Percentiles rank a stretch among this genome's conserved stretches.
Conservation (phyloP, 208 protist species). For the Spongospora subterranea region DNA sequence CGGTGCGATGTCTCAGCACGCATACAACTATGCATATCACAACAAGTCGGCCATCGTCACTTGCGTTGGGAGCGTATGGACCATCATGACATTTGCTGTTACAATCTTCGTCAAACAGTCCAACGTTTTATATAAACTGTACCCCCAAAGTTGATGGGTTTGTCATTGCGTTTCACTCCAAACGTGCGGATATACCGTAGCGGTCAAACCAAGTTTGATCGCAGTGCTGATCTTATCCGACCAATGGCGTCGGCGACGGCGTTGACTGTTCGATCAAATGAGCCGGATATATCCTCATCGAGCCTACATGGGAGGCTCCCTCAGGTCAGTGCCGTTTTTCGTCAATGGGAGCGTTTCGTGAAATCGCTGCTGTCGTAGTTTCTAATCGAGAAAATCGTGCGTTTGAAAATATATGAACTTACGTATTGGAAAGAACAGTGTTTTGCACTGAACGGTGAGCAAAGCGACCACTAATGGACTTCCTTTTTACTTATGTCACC, state of each 20-base stretch:
- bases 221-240: no score
- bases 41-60: no score
- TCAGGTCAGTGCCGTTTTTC: conserved; percentile 13
- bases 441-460: conserved; percentile 54
- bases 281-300: not conserved
- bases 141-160: no score
- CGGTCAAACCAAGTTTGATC: no score
- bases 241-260: not conserved
- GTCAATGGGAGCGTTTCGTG: not conserved
- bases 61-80: no score
- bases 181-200: no score
- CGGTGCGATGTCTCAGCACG: no score
- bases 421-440: conserved; percentile 59
- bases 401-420: conserved; percentile 52
- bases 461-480: not conserved
- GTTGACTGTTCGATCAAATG: not conserved
- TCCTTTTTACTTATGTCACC: not conserved
- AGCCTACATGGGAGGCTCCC: not conserved
- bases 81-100: no score
- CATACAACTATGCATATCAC: no score
- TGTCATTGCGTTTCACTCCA: no score
- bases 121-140: no score
- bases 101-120: no score
- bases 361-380: not conserved
- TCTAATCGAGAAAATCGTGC: conserved; percentile 58